These are phyloP conservation scores for Gamsiella multidivaricata DNA, from an alignment of 192 early-diverging fungal species.

Conservation along the genomic window DNA sequence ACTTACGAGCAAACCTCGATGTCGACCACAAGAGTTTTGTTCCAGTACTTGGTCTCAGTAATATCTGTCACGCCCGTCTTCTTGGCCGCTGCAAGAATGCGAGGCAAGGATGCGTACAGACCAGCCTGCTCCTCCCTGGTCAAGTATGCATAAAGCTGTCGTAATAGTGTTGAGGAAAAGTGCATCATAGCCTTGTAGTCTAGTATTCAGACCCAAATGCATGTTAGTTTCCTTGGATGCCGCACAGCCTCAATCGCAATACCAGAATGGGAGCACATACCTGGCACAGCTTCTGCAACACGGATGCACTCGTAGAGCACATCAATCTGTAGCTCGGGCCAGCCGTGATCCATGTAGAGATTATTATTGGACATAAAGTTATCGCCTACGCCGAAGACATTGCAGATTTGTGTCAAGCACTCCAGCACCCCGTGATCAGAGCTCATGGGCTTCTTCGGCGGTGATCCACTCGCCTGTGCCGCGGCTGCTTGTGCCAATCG, in stretches of 20 bases:
- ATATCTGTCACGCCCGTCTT: conserved; percentile 61
- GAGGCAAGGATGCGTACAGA: conserved; percentile 64
- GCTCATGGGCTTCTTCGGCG: conserved; percentile 4
- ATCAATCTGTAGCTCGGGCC: conserved; percentile 84
- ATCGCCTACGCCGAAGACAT: conserved; percentile 74
- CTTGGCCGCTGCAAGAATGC: conserved; percentile 64
- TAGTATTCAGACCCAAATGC: conserved; percentile 18
- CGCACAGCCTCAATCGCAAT: no score
- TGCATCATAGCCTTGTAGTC: conserved; percentile 71
- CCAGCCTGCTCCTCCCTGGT: conserved; percentile 73
- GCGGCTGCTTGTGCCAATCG: conserved; percentile 49
- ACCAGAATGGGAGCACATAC: conserved; percentile 48
- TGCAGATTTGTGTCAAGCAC: conserved; percentile 74
- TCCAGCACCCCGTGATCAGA: conserved; percentile 68
- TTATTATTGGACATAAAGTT: conserved; percentile 30
- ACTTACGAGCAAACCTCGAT: conserved; percentile 64
- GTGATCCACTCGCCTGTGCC: conserved; percentile 24
- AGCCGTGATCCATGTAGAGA: conserved; percentile 64
- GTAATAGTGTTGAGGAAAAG: conserved; percentile 72
- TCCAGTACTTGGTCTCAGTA: conserved; percentile 65
- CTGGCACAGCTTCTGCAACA: conserved; percentile 73
- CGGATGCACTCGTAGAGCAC: conserved; percentile 79
- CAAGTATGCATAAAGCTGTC: conserved; percentile 71
- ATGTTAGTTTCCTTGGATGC: not conserved
- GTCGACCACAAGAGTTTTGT: conserved; percentile 63